Evolutionary conservation across 306 rosid species (phyloP).

Genomic region (Cicer arietinum): DNA sequence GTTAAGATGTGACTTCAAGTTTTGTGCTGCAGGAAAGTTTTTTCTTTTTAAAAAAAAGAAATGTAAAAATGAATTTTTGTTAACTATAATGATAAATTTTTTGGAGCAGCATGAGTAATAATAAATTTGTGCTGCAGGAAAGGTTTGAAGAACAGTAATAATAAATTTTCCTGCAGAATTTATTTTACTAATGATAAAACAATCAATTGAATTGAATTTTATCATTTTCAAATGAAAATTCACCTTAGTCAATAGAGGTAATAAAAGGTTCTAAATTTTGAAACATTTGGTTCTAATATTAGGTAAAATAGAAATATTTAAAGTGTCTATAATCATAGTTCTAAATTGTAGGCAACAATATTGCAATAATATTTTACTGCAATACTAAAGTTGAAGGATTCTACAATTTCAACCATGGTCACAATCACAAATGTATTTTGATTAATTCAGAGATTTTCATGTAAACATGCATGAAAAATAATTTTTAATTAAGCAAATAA

Average conservation of each 20-base stretch:
- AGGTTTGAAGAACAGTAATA: not conserved
- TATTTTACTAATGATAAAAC: not conserved
- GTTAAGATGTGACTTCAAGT: not conserved
- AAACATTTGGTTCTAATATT: too few species aligned
- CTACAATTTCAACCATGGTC: not conserved
- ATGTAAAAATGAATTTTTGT: too few species aligned
- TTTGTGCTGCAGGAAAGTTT: too few species aligned
- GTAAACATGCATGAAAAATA: not conserved
- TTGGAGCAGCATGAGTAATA: too few species aligned
- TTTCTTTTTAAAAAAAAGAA: too few species aligned
- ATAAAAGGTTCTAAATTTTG: not conserved
- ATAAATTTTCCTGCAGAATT: not conserved
- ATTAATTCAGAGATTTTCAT: not conserved
- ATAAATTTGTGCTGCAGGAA: not conserved
- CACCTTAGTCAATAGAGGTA: not conserved
- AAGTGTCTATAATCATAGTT: too few species aligned
- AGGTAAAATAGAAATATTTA: too few species aligned
- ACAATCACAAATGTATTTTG: slow-evolving; percentile 1
- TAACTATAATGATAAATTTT: too few species aligned
- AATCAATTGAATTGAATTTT: not conserved
- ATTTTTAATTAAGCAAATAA: not conserved
- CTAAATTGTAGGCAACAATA: too few species aligned
- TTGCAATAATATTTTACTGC: too few species aligned
- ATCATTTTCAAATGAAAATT: not conserved
- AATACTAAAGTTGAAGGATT: too few species aligned